These are phyloP conservation scores for Myxozyma monticola DNA, from an alignment of 805 yeast genomes.

Conservation along the genomic window DNA sequence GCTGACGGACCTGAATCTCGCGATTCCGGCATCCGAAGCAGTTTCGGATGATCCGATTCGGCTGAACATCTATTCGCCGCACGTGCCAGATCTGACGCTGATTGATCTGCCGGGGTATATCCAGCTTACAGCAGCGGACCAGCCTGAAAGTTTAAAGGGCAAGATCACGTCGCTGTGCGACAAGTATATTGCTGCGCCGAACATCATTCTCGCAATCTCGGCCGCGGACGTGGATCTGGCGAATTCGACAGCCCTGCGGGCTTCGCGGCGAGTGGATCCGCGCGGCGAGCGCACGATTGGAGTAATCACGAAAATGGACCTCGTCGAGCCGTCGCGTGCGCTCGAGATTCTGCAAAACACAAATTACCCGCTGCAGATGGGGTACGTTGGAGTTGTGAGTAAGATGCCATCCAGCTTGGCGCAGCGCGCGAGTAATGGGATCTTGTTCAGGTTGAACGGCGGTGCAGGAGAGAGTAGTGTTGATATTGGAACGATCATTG, in stretches of 20 bases:
- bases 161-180: slow-evolving; percentile 81
- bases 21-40: slow-evolving; percentile 83
- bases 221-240: slow-evolving; percentile 99
- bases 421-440: slow-evolving; percentile 6
- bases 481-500: slow-evolving; percentile 52
- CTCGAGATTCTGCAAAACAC: slow-evolving; percentile 66
- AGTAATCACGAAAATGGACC: slow-evolving; percentile 89
- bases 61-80: slow-evolving; percentile 83
- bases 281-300: slow-evolving; percentile 95
- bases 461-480: slow-evolving; percentile 49
- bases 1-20: slow-evolving; percentile 84
- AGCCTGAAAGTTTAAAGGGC: slow-evolving; percentile 78
- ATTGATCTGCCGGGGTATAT: slow-evolving; percentile 98
- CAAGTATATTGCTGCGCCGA: slow-evolving; percentile 84
- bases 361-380: slow-evolving; percentile 90
- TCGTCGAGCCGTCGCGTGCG: slow-evolving; percentile 78
- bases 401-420: slow-evolving; percentile 53
- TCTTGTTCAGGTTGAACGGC: slow-evolving; percentile 15
- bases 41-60: slow-evolving; percentile 94
- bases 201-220: slow-evolving; percentile 90
- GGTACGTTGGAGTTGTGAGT: slow-evolving; percentile 97
- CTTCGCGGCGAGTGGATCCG: slow-evolving; percentile 88
- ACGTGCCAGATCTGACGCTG: slow-evolving; percentile 86
- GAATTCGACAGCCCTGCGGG: slow-evolving; percentile 89
- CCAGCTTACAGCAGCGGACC: slow-evolving; percentile 95